phyloP scores from a whole-genome alignment of 2,329 filamentous ascomycete genomes.

The Trichoderma polysporum region DNA sequence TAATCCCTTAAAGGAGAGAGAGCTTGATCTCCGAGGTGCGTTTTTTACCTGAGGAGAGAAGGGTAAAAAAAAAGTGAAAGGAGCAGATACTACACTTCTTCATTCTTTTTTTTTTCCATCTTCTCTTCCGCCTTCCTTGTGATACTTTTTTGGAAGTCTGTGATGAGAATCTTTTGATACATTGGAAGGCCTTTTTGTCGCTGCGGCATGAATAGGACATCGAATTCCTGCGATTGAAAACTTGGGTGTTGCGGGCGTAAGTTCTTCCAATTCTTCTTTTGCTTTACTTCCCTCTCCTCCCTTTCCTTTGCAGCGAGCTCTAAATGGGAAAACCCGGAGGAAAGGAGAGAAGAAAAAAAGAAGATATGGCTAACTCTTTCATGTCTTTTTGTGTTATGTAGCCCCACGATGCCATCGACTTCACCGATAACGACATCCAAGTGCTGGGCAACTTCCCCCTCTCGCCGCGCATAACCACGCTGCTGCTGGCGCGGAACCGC shows the following conservation, averaged over 20 bases:
- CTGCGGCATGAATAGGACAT: conserved; percentile 70
- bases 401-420: conserved; percentile 96
- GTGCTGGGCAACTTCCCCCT: conserved; percentile 89
- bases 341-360: background rate
- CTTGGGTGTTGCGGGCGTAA: conserved; percentile 86
- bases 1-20: conserved; percentile 97
- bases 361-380: background rate
- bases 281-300: background rate
- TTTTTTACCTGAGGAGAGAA: conserved; percentile 40
- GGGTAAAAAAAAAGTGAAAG: conserved; percentile 56
- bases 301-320: background rate
- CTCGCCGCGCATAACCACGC: conserved; percentile 80
- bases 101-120: conserved; percentile 40
- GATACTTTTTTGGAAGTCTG: background rate
- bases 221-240: conserved; percentile 98
- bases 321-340: background rate
- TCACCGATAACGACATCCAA: conserved; percentile 97
- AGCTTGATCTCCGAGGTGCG: conserved; percentile 99
- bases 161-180: conserved; percentile 40
- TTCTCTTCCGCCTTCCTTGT: conserved; percentile 36
- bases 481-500: conserved; percentile 88
- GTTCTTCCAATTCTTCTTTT: conserved; percentile 37
- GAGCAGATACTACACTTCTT: conserved; percentile 84
- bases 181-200: conserved; percentile 37
- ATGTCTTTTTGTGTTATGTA: conserved; percentile 37